phyloP scores from a whole-genome alignment of 2,329 filamentous ascomycete genomes.

The Fusarium cyanostomum region DNA sequence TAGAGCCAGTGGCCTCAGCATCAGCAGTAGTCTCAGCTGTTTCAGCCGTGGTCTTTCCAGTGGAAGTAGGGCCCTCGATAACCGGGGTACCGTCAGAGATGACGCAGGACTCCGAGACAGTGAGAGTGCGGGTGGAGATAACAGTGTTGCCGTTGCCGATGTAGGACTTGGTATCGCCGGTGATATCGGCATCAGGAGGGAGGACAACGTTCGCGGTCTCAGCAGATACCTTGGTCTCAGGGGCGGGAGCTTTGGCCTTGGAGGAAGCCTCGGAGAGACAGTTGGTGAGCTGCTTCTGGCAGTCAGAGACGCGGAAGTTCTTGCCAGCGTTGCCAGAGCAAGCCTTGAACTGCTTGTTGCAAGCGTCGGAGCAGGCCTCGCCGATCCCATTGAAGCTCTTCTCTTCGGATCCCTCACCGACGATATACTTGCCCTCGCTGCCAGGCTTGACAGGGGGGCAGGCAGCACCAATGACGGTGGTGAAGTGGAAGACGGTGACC shows the following conservation, averaged over 20 bases:
- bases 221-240: slow-evolving; percentile 34
- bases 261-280: slow-evolving; percentile 39
- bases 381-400: slow-evolving; percentile 34
- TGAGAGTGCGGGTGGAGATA: slow-evolving; percentile 41
- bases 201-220: slow-evolving; percentile 41
- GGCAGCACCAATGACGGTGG: slow-evolving; percentile 38
- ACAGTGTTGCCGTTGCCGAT: slow-evolving; percentile 36
- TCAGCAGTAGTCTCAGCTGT: slow-evolving; percentile 17
- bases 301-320: slow-evolving; percentile 40
- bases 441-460: slow-evolving; percentile 40
- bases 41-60: slow-evolving; percentile 18
- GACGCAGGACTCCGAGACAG: slow-evolving; percentile 40
- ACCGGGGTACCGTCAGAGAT: slow-evolving; percentile 37
- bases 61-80: slow-evolving; percentile 32
- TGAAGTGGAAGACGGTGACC: slow-evolving; percentile 38
- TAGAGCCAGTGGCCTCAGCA: slow-evolving; percentile 8
- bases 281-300: slow-evolving; percentile 38
- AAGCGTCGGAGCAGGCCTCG: slow-evolving; percentile 37
- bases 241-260: slow-evolving; percentile 30
- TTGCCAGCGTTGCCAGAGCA: slow-evolving; percentile 38
- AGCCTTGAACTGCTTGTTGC: slow-evolving; percentile 40
- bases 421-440: slow-evolving; percentile 33
- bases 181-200: slow-evolving; percentile 37
- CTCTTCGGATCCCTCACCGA: slow-evolving; percentile 33
- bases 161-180: slow-evolving; percentile 24